Evolutionary conservation across 352 stramenopile genomes (phyloP), one percentile per base, ranked within the genome.

Genomic region (Globisporangium polare): DNA sequence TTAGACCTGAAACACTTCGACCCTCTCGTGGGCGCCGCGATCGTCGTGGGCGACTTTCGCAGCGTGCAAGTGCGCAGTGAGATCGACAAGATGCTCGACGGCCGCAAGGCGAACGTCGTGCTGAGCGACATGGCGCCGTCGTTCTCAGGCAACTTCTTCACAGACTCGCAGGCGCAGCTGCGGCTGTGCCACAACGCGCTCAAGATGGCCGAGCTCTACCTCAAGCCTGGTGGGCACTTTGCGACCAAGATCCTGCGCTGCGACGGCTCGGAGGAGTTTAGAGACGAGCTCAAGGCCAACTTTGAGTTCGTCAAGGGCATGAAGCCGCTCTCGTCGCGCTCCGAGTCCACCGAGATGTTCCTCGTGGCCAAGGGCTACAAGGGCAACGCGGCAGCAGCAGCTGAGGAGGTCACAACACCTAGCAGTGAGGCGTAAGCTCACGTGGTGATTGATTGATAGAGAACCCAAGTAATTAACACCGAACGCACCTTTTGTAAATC

Each of bases 41-140:
- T 83, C 46, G 69, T 96, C 22, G 69, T 93, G n/a, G 88, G 88
- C 39, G 88, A 96, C 65, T 96, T 96, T 58, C 83, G 86, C 0
- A 77, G 92, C 17, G 62, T 66, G 0, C 63, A 57, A 1, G 74
- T 94, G 49, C 74, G 82, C 49, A 62, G 62, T 18, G 61, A 92
- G 65, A 81, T 96, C 53, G 72, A 73, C 41, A 63, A 69, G 24
- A 67, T 78, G 15, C 65, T 95, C 24, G 60, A 46, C 26, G 71
- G 71, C 3, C 74, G 78, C 39, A 67, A 78, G 29, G 88, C 64
- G 9, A 81, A 92, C 66, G 85, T 94, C 24, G 82, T 96, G 53
- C 75, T 96, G 26, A 95, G 88, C 61, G 88, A 96, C 75, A 96
- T 96, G 88, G 88, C 88, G 49, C 86, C 88, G 43, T 83, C 80